Percentiles rank a stretch among this genome's conserved stretches.
These are phyloP conservation scores for Pueraria montana DNA, from an alignment of 306 rosid species.

Conservation along the genomic window DNA sequence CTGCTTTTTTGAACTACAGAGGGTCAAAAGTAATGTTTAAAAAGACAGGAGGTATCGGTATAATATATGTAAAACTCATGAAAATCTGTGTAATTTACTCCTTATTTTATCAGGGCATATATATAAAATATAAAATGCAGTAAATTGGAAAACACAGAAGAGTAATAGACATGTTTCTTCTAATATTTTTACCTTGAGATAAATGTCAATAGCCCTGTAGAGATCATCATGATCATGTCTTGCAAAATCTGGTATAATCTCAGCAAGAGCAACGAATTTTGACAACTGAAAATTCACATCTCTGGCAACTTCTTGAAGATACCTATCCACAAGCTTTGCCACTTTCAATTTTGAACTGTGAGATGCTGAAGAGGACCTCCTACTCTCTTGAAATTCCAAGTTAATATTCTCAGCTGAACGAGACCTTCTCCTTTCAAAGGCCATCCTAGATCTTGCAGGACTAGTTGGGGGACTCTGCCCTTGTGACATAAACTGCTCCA, in stretches of 20 bases:
- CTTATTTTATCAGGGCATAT: conserved; percentile 11
- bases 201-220: conserved; percentile 92
- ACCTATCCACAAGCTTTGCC: conserved; percentile 90
- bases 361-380: conserved; percentile 97
- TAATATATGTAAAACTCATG: no score
- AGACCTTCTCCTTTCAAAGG: conserved; percentile 84
- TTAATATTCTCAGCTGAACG: conserved; percentile 93
- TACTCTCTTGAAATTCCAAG: conserved; percentile 90
- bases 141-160: conserved; percentile 41
- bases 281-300: conserved; percentile 79
- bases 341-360: conserved; percentile 89
- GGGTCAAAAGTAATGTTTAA: no score
- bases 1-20: no score
- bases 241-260: conserved; percentile 90
- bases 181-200: conserved; percentile 79
- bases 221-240: conserved; percentile 96
- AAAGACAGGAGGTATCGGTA: no score
- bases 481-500: conserved; percentile 84
- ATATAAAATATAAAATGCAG: conserved; percentile 45
- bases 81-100: no score
- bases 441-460: conserved; percentile 79
- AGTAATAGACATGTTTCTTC: neutral
- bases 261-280: conserved; percentile 82
- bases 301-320: conserved; percentile 86
- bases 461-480: conserved; percentile 94